Conservation (phyloP, 23 red algal species). For the Gracilaria gracilis region DNA sequence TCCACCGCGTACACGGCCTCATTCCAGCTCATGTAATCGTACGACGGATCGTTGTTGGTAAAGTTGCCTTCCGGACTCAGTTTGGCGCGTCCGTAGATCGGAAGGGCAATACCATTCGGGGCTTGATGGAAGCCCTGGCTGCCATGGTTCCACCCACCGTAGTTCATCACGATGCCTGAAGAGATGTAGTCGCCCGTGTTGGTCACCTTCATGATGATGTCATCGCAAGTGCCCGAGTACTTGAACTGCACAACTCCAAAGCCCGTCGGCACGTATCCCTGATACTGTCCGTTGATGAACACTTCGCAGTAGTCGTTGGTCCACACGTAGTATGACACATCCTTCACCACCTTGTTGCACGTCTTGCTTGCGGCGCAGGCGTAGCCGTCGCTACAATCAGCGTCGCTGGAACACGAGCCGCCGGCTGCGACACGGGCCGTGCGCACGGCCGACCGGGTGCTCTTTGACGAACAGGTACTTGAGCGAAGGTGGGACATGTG, state of each 20-base stretch:
- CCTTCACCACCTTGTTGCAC: constrained; percentile 21
- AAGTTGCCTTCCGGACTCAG: constrained; percentile 36
- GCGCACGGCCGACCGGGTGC: background rate
- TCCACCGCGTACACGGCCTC: constrained; percentile 17
- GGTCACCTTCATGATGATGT: constrained; percentile 39
- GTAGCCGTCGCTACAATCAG: constrained; percentile 18
- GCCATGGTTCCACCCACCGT: constrained; percentile 19
- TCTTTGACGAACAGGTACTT: background rate
- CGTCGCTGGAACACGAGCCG: background rate
- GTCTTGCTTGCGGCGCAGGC: constrained; percentile 26
- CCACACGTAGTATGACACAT: background rate
- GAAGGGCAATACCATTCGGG: constrained; percentile 5
- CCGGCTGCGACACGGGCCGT: background rate
- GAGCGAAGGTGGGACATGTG: background rate
- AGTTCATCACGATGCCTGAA: constrained; percentile 10
- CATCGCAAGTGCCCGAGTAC: constrained; percentile 17
- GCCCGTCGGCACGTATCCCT: constrained; percentile 15
- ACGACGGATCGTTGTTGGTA: constrained; percentile 26
- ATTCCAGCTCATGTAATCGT: constrained; percentile 11
- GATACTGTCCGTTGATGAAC: constrained; percentile 25
- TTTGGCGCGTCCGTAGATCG: constrained; percentile 31
- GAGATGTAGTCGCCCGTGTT: constrained; percentile 8
- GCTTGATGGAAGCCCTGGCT: constrained; percentile 28
- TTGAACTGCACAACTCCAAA: constrained; percentile 4
- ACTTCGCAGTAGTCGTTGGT: constrained; percentile 28